Conservation (phyloP, 495 filamentous ascomycete species). For the Neurospora sp. region DNA sequence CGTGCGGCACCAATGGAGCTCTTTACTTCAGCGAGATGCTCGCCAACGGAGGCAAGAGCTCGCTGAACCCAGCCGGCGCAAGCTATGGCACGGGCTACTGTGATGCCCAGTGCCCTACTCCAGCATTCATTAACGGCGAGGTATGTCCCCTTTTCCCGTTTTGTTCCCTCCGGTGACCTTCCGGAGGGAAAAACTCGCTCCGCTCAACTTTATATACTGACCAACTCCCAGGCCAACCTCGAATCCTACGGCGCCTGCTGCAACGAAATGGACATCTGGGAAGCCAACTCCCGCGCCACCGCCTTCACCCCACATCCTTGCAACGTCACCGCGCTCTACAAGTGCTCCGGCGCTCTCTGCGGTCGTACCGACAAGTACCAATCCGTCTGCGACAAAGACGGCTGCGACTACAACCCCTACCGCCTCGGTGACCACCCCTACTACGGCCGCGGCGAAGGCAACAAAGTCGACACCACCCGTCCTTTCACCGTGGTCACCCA, state of each 20-base stretch:
- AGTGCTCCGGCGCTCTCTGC: constrained; percentile 42
- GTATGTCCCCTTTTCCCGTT: constrained; percentile 17
- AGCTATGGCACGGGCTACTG: constrained; percentile 63
- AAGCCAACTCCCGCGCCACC: constrained; percentile 49
- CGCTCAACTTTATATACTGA: no score
- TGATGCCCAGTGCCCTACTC: constrained; percentile 53
- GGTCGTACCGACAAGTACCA: constrained; percentile 27
- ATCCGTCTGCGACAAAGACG: constrained; percentile 55
- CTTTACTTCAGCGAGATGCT: constrained; percentile 61
- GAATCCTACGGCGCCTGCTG: constrained; percentile 45
- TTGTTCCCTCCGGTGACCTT: no score
- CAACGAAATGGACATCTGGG: constrained; percentile 58
- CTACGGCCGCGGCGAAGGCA: constrained; percentile 30
- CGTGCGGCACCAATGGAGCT: constrained; percentile 59
- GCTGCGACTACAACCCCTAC: constrained; percentile 61
- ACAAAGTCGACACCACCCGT: constrained; percentile 16
- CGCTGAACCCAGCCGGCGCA: constrained; percentile 51
- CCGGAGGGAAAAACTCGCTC: no score
- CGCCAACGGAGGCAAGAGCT: constrained; percentile 39
- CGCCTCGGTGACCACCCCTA: constrained; percentile 43
- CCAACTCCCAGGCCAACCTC: constrained; percentile 32
- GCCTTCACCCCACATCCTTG: constrained; percentile 50
- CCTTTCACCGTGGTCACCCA: constrained; percentile 56
- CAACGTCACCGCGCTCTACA: constrained; percentile 37
- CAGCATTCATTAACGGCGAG: constrained; percentile 50